Evolutionary conservation across 106 monocot species (phyloP).

Genomic region (Apostasia shenzhenica): DNA sequence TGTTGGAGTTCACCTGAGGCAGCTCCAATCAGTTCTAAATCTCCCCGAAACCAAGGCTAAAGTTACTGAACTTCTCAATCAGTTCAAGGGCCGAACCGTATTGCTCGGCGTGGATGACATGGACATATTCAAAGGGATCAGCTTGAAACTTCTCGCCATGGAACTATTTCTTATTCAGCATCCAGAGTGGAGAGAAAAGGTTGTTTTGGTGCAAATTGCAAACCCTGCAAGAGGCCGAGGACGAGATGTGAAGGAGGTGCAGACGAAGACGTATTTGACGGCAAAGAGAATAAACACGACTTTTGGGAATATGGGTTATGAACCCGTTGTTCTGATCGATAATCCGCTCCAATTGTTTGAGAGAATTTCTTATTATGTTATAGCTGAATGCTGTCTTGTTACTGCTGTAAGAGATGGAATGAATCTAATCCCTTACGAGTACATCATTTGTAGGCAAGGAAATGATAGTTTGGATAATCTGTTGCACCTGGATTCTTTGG

Average conservation of each 20-base stretch:
- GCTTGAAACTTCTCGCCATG: constrained; percentile 49
- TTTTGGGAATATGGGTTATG: constrained; percentile 29
- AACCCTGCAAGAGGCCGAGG: constrained; percentile 49
- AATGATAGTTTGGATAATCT: constrained; percentile 26
- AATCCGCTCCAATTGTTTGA: constrained; percentile 40
- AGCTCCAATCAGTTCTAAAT: constrained; percentile 29
- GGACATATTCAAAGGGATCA: constrained; percentile 60
- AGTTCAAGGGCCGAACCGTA: constrained; percentile 24
- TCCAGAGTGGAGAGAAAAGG: constrained; percentile 34
- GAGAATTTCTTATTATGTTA: constrained; percentile 39
- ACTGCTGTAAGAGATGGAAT: constrained; percentile 58
- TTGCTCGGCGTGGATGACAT: constrained; percentile 50
- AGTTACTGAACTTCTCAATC: constrained; percentile 34
- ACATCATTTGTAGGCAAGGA: constrained; percentile 41
- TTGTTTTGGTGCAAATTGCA: constrained; percentile 44
- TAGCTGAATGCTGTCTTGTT: constrained; percentile 47
- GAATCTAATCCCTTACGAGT: constrained; percentile 55
- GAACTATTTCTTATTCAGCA: constrained; percentile 40
- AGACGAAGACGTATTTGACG: constrained; percentile 24
- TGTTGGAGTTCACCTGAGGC: constrained; percentile 42
- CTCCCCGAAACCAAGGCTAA: constrained; percentile 29
- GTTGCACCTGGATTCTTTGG: constrained; percentile 8
- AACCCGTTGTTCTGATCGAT: constrained; percentile 35
- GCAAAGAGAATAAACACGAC: constrained; percentile 34
- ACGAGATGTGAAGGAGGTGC: constrained; percentile 43